Percentiles rank a stretch among this genome's conserved stretches.
phyloP scores from a whole-genome alignment of 2,329 filamentous ascomycete species.

The Cadophora gregata region DNA sequence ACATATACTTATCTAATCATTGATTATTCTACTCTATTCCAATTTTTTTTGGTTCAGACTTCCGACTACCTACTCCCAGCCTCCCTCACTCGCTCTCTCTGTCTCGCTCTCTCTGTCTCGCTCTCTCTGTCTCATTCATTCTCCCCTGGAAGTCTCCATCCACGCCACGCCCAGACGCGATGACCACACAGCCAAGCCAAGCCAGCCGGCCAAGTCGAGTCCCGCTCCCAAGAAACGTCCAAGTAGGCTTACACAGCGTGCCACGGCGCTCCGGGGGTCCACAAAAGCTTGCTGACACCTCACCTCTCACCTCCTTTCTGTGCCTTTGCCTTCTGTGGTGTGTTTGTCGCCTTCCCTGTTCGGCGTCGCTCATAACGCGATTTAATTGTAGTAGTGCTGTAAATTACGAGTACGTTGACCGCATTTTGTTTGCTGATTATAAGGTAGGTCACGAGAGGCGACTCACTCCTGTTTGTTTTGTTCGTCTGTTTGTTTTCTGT shows the following conservation, averaged over 20 bases:
- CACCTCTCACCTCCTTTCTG: neutral
- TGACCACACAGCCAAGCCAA: conserved; percentile 1
- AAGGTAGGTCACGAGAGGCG: too few species aligned
- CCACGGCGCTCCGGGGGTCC: conserved; percentile 13
- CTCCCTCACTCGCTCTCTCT: too few species aligned
- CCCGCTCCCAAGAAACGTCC: conserved; percentile 8
- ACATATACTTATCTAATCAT: too few species aligned
- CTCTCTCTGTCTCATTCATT: neutral
- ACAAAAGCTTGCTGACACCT: conserved; percentile 19
- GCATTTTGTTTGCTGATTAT: too few species aligned
- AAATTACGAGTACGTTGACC: too few species aligned
- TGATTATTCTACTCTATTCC: too few species aligned
- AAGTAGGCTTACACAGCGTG: conserved; percentile 16
- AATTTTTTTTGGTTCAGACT: too few species aligned
- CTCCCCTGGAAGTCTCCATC: neutral
- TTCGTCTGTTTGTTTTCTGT: too few species aligned
- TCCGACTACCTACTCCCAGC: too few species aligned
- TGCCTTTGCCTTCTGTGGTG: too few species aligned
- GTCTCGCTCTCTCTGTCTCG: neutral
- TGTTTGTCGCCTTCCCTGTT: conserved; percentile 14
- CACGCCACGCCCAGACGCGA: conserved; percentile 13
- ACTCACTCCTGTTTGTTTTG: too few species aligned
- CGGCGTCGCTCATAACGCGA: neutral
- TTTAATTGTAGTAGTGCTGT: too few species aligned
- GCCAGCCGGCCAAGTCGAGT: conserved; percentile 17